These are phyloP conservation scores for Teratosphaeria gauchensis DNA, from an alignment of 2,329 filamentous ascomycete genomes.

Conservation along the genomic window DNA sequence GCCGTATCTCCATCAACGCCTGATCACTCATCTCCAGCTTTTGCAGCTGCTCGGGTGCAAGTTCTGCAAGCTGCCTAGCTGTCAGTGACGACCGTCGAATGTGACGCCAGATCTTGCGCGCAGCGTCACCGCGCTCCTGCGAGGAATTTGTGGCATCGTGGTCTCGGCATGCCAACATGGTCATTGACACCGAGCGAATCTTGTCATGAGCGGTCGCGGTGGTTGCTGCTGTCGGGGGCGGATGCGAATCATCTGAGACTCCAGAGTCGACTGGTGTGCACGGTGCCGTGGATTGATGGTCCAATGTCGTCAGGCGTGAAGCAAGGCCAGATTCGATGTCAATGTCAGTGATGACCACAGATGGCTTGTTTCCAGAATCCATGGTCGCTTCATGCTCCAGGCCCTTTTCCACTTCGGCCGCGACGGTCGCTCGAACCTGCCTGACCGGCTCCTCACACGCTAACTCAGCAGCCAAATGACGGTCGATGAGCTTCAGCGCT, in stretches of 20 bases:
- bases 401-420: constrained; percentile 3
- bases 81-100: constrained; percentile 26
- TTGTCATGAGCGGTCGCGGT: neutral
- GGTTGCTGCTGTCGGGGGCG: neutral
- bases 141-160: neutral
- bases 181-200: neutral
- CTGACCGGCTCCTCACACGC: constrained; percentile 7
- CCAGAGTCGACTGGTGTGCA: constrained; percentile 1
- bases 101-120: constrained; percentile 29
- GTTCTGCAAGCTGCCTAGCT: constrained; percentile 13
- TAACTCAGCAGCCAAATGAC: constrained; percentile 9
- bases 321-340: constrained; percentile 3
- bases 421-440: constrained; percentile 2
- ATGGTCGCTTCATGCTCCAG: neutral
- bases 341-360: constrained; percentile 16
- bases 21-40: constrained; percentile 18
- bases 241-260: neutral
- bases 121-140: constrained; percentile 17
- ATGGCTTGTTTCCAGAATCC: constrained; percentile 6
- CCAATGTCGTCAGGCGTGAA: neutral
- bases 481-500: constrained; percentile 16
- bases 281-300: neutral
- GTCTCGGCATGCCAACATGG: neutral
- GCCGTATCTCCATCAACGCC: constrained; percentile 19
- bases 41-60: constrained; percentile 13